Conservation (phyloP, 345 rosid genomes). For the Eucalyptus dawsonii region DNA sequence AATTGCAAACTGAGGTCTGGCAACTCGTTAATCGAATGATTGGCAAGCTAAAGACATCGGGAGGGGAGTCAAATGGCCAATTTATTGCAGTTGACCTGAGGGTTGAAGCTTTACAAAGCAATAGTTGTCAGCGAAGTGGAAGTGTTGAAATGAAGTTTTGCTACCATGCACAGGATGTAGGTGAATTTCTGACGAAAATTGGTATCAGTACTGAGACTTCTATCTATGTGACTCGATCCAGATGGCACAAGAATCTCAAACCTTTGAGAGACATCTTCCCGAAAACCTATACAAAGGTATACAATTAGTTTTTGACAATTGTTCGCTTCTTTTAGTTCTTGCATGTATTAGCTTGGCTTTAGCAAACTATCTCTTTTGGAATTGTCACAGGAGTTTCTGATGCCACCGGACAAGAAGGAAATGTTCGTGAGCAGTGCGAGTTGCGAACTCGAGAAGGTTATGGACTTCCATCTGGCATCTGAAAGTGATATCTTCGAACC, state of each 20-base stretch:
- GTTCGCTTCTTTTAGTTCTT: not conserved
- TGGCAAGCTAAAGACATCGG: constrained; percentile 3
- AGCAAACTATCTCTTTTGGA: not conserved
- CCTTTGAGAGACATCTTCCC: constrained; percentile 24
- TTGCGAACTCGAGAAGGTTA: constrained; percentile 15
- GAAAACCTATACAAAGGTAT: constrained; percentile 26
- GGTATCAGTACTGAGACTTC: constrained; percentile 19
- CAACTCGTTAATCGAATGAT: constrained; percentile 17
- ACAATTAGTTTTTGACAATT: not conserved
- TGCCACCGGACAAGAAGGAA: constrained; percentile 8
- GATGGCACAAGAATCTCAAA: constrained; percentile 20
- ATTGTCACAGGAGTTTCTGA: constrained; percentile 8
- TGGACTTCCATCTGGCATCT: constrained; percentile 19
- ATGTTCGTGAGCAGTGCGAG: constrained; percentile 10
- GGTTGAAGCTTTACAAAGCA: constrained; percentile 5
- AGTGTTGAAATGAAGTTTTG: constrained; percentile 5
- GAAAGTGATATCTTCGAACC: constrained; percentile 19
- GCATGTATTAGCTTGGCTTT: not conserved
- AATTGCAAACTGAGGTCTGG: constrained; percentile 10
- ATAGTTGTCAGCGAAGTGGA: constrained; percentile 6
- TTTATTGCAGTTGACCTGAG: constrained; percentile 26
- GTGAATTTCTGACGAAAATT: constrained; percentile 15
- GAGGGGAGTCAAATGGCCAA: constrained; percentile 7
- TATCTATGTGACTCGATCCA: constrained; percentile 15
- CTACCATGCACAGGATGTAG: constrained; percentile 6